Percentiles rank a stretch among this genome's conserved stretches.
phyloP scores from a whole-genome alignment of 129 eudicot genomes.

The Arctium minus region DNA sequence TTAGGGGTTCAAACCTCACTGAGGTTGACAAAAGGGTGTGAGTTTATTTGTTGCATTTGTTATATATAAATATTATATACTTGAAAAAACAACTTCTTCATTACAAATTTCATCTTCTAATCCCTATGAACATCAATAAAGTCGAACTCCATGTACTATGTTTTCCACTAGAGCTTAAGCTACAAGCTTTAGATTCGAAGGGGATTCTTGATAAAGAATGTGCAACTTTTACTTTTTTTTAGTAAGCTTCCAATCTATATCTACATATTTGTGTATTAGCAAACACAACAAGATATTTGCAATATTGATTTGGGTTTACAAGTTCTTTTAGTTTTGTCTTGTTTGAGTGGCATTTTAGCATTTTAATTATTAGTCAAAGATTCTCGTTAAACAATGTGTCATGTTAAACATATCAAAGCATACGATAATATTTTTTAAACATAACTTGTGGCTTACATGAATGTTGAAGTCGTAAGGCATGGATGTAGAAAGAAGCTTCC shows the following conservation, averaged over 20 bases:
- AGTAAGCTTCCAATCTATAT: neutral
- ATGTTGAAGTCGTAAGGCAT: conserved; percentile 88
- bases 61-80: too few relatives aligned
- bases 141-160: neutral
- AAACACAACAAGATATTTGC: neutral
- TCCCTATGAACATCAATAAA: neutral
- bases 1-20: too few relatives aligned
- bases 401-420: neutral
- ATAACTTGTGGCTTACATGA: conserved; percentile 59
- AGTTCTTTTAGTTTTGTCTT: too few relatives aligned
- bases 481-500: conserved; percentile 95
- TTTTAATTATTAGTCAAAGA: too few relatives aligned
- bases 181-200: neutral
- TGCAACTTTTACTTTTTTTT: neutral
- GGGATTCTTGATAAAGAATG: neutral
- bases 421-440: neutral
- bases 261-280: neutral
- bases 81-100: neutral
- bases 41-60: too few relatives aligned
- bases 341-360: too few relatives aligned
- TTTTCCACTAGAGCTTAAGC: neutral
- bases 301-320: neutral
- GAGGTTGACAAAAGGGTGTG: too few relatives aligned
- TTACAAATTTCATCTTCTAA: neutral
- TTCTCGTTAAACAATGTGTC: too few relatives aligned